A percentile compares a stretch with the other conserved stretches of the same genome.
These are phyloP conservation scores for Scheffersomyces insectosa DNA, from an alignment of 1,139 yeast genomes.

Conservation along the genomic window DNA sequence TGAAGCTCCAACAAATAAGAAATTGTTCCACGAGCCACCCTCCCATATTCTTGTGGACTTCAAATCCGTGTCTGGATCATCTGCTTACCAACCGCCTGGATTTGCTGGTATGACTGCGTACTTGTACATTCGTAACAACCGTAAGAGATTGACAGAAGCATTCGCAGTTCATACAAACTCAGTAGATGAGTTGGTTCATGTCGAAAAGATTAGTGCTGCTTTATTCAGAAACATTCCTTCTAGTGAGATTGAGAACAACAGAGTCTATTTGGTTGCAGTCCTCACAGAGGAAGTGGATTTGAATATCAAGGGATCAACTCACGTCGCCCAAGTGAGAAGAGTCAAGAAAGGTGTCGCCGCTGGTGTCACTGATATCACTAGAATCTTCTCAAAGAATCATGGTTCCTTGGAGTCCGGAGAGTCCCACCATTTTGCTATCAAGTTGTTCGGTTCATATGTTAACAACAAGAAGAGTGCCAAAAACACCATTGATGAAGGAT, in stretches of 20 bases:
- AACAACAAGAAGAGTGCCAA: constrained; percentile 31
- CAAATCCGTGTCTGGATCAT: constrained; percentile 66
- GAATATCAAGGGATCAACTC: constrained; percentile 26
- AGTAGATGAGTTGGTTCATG: constrained; percentile 58
- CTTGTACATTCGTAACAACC: constrained; percentile 67
- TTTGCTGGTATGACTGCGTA: constrained; percentile 73
- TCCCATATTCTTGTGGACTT: constrained; percentile 82
- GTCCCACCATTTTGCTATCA: constrained; percentile 70
- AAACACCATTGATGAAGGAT: constrained; percentile 17
- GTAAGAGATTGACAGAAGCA: constrained; percentile 74
- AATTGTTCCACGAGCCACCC: constrained; percentile 56
- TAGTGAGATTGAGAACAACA: constrained; percentile 60
- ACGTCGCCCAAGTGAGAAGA: constrained; percentile 32
- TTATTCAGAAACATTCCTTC: constrained; percentile 77
- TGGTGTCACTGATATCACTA: constrained; percentile 83
- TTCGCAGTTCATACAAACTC: constrained; percentile 67
- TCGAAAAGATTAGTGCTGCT: constrained; percentile 75
- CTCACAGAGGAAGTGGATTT: constrained; percentile 60
- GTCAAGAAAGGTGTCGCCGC: constrained; percentile 84
- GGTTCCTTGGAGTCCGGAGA: constrained; percentile 63
- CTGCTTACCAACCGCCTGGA: constrained; percentile 64
- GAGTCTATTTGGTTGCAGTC: constrained; percentile 68
- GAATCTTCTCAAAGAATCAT: constrained; percentile 68
- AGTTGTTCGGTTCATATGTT: constrained; percentile 70
- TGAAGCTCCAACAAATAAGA: constrained; percentile 46